Percentiles rank a stretch among this genome's conserved stretches.
These are phyloP conservation scores for Aspergillus intermedius DNA, from an alignment of 2,329 filamentous ascomycete genomes.

Conservation along the genomic window DNA sequence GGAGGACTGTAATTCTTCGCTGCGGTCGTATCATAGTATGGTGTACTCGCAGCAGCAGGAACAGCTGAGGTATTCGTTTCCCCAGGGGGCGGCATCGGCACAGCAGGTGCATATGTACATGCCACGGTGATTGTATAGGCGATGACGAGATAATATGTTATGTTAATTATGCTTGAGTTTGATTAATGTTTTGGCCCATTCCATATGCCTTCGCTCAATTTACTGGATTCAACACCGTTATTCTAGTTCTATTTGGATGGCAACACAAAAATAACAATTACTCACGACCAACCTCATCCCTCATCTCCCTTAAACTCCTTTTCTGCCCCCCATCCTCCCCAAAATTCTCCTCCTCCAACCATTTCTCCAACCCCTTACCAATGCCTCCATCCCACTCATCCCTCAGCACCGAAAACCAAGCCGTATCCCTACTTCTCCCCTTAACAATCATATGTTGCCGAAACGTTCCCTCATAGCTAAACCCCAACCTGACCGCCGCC, in stretches of 20 bases:
- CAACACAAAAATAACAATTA: too few relatives aligned
- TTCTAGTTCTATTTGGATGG: too few relatives aligned
- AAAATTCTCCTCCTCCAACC: slow-evolving; percentile 53
- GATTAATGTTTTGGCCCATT: too few relatives aligned
- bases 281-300: slow-evolving; percentile 4
- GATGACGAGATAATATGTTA: background rate
- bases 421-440: slow-evolving; percentile 52
- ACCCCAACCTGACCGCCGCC: slow-evolving; percentile 54
- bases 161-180: too few relatives aligned
- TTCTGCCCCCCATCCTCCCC: slow-evolving; percentile 49
- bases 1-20: background rate
- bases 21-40: background rate
- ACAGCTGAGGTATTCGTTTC: background rate
- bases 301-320: slow-evolving; percentile 37
- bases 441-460: slow-evolving; percentile 57
- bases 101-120: background rate
- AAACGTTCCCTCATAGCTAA: slow-evolving; percentile 54
- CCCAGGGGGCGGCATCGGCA: background rate
- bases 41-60: background rate
- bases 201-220: too few relatives aligned
- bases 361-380: slow-evolving; percentile 48
- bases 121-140: background rate
- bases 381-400: slow-evolving; percentile 54
- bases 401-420: slow-evolving; percentile 55
- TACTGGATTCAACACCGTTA: too few relatives aligned